These are phyloP conservation scores for Annona cherimola DNA, from an alignment of 164 flowering plant species.

Conservation along the genomic window DNA sequence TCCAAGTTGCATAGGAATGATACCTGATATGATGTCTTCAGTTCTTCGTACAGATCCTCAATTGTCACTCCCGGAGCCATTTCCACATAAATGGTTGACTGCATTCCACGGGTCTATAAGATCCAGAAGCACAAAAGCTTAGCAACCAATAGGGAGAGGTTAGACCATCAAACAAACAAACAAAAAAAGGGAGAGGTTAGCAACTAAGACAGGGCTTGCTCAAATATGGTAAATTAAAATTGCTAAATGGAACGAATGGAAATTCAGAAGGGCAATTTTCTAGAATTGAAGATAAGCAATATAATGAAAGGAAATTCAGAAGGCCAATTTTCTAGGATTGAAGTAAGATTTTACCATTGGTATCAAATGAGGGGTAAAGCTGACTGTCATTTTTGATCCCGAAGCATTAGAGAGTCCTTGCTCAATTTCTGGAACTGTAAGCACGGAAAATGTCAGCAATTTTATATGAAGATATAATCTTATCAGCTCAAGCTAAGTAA, in stretches of 20 bases:
- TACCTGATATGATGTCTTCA: conserved; percentile 65
- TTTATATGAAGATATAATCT: too few relatives aligned
- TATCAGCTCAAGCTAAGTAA: too few relatives aligned
- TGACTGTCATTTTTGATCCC: conserved; percentile 65
- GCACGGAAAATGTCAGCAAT: background rate
- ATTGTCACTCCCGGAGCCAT: conserved; percentile 74
- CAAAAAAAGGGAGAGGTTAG: background rate
- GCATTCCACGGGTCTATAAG: conserved; percentile 92
- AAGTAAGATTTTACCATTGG: conserved; percentile 65
- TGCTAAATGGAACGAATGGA: too few relatives aligned
- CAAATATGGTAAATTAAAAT: too few relatives aligned
- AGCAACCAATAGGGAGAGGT: background rate
- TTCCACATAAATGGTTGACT: conserved; percentile 89
- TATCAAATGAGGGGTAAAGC: conserved; percentile 97
- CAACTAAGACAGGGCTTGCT: background rate
- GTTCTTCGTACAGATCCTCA: conserved; percentile 65
- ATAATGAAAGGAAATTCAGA: too few relatives aligned
- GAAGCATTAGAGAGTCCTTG: conserved; percentile 90
- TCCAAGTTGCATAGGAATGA: background rate
- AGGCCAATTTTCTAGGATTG: background rate
- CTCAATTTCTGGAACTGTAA: conserved; percentile 95
- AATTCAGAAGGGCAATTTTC: too few relatives aligned
- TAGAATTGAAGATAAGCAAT: too few relatives aligned
- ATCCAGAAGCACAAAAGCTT: background rate
- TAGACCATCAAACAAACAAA: too few relatives aligned